These are phyloP conservation scores for Aureobasidium mangrovei DNA, from an alignment of 2,329 filamentous ascomycete species.

Conservation along the genomic window DNA sequence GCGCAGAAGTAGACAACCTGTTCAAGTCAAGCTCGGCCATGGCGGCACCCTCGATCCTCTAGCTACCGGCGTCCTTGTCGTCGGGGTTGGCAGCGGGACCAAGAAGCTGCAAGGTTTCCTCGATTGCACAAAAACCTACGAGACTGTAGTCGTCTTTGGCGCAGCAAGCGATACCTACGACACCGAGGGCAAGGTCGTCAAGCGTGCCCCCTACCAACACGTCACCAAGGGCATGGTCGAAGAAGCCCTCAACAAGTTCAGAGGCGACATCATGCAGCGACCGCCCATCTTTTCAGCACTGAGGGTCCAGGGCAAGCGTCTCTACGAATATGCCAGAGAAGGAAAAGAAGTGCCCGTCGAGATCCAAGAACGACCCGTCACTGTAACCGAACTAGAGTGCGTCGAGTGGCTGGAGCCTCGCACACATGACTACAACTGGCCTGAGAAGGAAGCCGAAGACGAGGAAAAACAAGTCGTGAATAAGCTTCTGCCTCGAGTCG, in stretches of 20 bases:
- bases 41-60: constrained; percentile 92
- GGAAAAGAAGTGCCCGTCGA: constrained; percentile 78
- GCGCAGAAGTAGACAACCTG: constrained; percentile 46
- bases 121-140: constrained; percentile 86
- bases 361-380: constrained; percentile 71
- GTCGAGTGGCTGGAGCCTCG: constrained; percentile 78
- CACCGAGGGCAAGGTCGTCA: constrained; percentile 71
- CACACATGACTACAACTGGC: constrained; percentile 70
- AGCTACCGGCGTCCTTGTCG: constrained; percentile 84
- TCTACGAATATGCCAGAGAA: constrained; percentile 92
- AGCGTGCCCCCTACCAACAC: constrained; percentile 65
- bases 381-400: constrained; percentile 68
- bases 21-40: constrained; percentile 88
- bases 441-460: constrained; percentile 64
- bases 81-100: constrained; percentile 80
- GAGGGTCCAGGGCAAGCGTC: constrained; percentile 84
- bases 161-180: constrained; percentile 92
- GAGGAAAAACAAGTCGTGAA: constrained; percentile 70
- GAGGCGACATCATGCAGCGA: constrained; percentile 77
- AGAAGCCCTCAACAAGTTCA: constrained; percentile 63
- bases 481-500: constrained; percentile 44
- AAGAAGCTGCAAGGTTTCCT: constrained; percentile 74
- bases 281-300: constrained; percentile 90
- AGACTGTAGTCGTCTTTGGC: constrained; percentile 81
- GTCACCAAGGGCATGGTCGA: constrained; percentile 73